Evolutionary conservation across 306 rosid species (phyloP).

Genomic region (Quillaja saponaria): DNA sequence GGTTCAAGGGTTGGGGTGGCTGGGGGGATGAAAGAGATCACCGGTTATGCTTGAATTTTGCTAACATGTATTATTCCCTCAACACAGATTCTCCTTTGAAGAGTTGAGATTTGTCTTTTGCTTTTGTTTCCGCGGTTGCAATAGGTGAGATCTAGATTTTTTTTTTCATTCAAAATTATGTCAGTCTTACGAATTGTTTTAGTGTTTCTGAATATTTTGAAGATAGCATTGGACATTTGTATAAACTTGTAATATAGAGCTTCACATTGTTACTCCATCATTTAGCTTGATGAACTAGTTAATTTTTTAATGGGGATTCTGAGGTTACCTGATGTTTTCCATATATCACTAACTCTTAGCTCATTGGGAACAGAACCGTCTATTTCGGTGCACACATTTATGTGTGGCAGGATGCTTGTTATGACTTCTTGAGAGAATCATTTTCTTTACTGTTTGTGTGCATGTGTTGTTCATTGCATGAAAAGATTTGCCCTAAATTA

Average conservation of each 20-base stretch:
- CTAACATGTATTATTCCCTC: slow-evolving; percentile 60
- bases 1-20: slow-evolving; percentile 98
- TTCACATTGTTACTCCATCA: too few relatives aligned
- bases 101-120: slow-evolving; percentile 25
- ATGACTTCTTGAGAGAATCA: slow-evolving; percentile 3
- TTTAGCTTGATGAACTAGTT: slow-evolving; percentile 5
- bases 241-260: slow-evolving; percentile 32
- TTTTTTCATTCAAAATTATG: slow-evolving; percentile 24
- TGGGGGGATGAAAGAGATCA: slow-evolving; percentile 95
- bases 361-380: too few relatives aligned
- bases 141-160: slow-evolving; percentile 31
- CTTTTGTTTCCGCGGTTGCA: slow-evolving; percentile 20
- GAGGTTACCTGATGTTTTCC: neutral
- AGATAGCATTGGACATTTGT: slow-evolving; percentile 6
- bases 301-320: slow-evolving; percentile 4
- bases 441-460: slow-evolving; percentile 13
- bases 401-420: neutral
- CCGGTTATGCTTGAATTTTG: slow-evolving; percentile 70
- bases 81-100: slow-evolving; percentile 33
- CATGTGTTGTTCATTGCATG: slow-evolving; percentile 8
- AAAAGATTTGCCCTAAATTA: too few relatives aligned
- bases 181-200: slow-evolving; percentile 29
- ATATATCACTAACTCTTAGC: too few relatives aligned
- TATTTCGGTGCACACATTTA: too few relatives aligned
- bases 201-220: slow-evolving; percentile 28